Evolutionary conservation across 2,329 filamentous ascomycete genomes (phyloP), one percentile per base, ranked within the genome.

Genomic region (Xylariales sp.): DNA sequence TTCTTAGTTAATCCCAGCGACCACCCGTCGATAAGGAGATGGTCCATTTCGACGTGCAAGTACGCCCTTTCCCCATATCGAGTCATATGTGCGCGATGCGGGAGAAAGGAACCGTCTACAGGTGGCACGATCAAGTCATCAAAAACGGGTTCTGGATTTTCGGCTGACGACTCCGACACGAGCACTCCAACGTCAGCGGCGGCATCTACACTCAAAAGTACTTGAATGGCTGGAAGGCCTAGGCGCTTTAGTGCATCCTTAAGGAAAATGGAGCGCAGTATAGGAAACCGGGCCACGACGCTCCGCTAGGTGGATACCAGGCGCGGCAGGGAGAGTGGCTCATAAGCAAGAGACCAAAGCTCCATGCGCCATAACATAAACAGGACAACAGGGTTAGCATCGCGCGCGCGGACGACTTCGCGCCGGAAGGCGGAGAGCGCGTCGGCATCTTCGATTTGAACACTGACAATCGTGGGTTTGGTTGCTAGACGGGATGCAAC

Each of bases 21-120:
- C 31, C 31, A 33, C 11, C 31, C 31, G 31, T 33, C 31, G 6
- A 33, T 33, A 5, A 33, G 31, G n/a, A 33, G 31, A 33, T 33
- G 31, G 15, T 16, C n/a, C 31, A 33, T 33, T 11, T 33, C n/a
- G n/a, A n/a, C n/a, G n/a, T n/a, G n/a, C n/a, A n/a, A n/a, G n/a
- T n/a, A n/a, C n/a, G n/a, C n/a, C n/a, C n/a, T n/a, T n/a, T n/a
- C n/a, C n/a, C n/a, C n/a, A n/a, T n/a, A n/a, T n/a, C n/a, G n/a
- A n/a, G n/a, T n/a, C n/a, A n/a, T n/a, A n/a, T n/a, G n/a, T n/a
- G n/a, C n/a, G n/a, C n/a, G n/a, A n/a, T n/a, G n/a, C n/a, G n/a
- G n/a, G n/a, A n/a, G n/a, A n/a, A n/a, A n/a, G n/a, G n/a, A n/a
- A n/a, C n/a, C n/a, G n/a, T n/a, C n/a, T n/a, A n/a, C n/a, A n/a